A percentile compares a stretch with the other conserved stretches of the same genome.
phyloP scores from a whole-genome alignment of 495 filamentous ascomycete genomes.

The Penicillium egyptiacum region DNA sequence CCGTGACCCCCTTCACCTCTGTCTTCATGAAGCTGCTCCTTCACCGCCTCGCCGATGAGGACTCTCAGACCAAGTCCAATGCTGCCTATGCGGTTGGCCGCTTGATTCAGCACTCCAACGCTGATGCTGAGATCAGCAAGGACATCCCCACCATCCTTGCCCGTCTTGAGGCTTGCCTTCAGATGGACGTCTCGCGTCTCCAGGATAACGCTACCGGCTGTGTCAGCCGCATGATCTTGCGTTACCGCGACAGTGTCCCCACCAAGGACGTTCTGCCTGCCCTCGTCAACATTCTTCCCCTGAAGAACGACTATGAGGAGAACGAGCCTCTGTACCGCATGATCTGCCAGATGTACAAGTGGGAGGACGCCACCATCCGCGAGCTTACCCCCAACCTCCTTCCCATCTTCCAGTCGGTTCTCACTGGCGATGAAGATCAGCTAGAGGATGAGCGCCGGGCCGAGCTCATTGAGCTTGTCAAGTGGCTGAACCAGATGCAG shows the following conservation, averaged over 20 bases:
- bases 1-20: constrained; percentile 73
- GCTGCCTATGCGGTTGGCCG: constrained; percentile 88
- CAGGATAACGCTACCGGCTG: constrained; percentile 95
- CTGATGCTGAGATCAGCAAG: constrained; percentile 67
- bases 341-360: constrained; percentile 81
- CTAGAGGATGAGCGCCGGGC: constrained; percentile 75
- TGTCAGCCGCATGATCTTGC: constrained; percentile 85
- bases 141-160: constrained; percentile 72
- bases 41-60: constrained; percentile 85
- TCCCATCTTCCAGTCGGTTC: constrained; percentile 76
- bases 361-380: constrained; percentile 68
- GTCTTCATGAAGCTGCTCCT: constrained; percentile 76
- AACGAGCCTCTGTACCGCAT: constrained; percentile 89
- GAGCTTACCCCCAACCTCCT: constrained; percentile 75
- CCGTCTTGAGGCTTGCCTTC: constrained; percentile 81
- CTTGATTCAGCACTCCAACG: constrained; percentile 74
- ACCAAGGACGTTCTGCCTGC: constrained; percentile 77
- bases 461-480: constrained; percentile 68
- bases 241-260: constrained; percentile 75
- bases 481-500: constrained; percentile 63
- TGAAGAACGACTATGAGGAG: constrained; percentile 95
- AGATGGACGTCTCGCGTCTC: constrained; percentile 69
- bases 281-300: constrained; percentile 73
- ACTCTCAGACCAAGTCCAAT: constrained; percentile 90
- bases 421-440: constrained; percentile 78